Percentiles rank a stretch among this genome's conserved stretches.
Conservation (phyloP, 768 basidiomycete genomes). For the Podaxis sp. region DNA sequence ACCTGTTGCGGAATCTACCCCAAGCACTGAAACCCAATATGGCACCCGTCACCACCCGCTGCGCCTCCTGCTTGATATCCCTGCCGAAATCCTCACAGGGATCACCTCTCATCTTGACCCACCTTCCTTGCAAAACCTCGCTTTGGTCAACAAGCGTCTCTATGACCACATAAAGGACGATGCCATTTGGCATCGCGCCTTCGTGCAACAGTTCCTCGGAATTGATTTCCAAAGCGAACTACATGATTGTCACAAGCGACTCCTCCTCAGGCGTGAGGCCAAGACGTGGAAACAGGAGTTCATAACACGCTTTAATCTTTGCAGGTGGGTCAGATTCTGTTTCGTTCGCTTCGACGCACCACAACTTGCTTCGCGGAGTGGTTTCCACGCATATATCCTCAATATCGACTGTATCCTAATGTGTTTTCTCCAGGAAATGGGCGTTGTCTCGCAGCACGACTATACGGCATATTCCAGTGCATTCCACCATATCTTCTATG, state of each 20-base stretch:
- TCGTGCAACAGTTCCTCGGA: slow-evolving; percentile 64
- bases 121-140: slow-evolving; percentile 56
- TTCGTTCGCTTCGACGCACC: not conserved
- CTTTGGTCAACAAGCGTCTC: slow-evolving; percentile 49
- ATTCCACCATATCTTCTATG: slow-evolving; percentile 54
- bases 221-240: slow-evolving; percentile 65
- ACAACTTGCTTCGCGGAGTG: not conserved
- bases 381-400: not conserved
- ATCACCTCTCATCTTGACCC: slow-evolving; percentile 75
- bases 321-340: slow-evolving; percentile 40
- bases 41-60: slow-evolving; percentile 36
- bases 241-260: slow-evolving; percentile 39
- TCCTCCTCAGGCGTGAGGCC: slow-evolving; percentile 57
- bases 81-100: slow-evolving; percentile 72
- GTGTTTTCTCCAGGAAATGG: slow-evolving; percentile 59
- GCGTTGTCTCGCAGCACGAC: slow-evolving; percentile 58
- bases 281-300: slow-evolving; percentile 73
- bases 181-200: slow-evolving; percentile 78
- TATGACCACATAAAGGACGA: slow-evolving; percentile 73
- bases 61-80: slow-evolving; percentile 50
- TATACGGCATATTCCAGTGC: slow-evolving; percentile 63
- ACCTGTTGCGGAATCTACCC: slow-evolving; percentile 24
- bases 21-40: slow-evolving; percentile 44
- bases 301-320: slow-evolving; percentile 52
- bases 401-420: not conserved